These are phyloP conservation scores for Colletotrichum echinochloae DNA, from an alignment of 2,329 filamentous ascomycete genomes.

Conservation along the genomic window DNA sequence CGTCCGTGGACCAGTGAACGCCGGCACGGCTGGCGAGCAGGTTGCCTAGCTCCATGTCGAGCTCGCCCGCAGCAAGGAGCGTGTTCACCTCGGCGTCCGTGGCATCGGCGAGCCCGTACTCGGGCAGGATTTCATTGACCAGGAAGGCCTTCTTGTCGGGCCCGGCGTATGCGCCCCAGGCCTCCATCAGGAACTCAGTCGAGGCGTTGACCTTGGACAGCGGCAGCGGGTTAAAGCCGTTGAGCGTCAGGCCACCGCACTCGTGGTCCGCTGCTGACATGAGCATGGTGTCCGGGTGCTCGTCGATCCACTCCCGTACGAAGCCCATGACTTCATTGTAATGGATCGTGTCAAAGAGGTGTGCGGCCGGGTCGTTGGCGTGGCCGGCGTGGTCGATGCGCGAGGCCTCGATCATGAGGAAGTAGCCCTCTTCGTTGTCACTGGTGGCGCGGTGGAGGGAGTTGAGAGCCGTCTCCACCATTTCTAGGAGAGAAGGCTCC, in stretches of 20 bases:
- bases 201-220: slow-evolving; percentile 48
- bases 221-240: slow-evolving; percentile 51
- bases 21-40: slow-evolving; percentile 44
- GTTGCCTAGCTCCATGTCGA: slow-evolving; percentile 46
- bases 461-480: slow-evolving; percentile 53
- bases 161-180: slow-evolving; percentile 46
- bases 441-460: slow-evolving; percentile 51
- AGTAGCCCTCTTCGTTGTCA: slow-evolving; percentile 51
- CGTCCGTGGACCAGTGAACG: slow-evolving; percentile 45
- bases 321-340: slow-evolving; percentile 54
- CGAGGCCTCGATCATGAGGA: slow-evolving; percentile 55
- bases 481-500: slow-evolving; percentile 56
- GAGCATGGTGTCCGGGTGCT: slow-evolving; percentile 52
- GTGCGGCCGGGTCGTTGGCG: slow-evolving; percentile 66
- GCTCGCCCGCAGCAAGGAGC: slow-evolving; percentile 45
- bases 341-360: slow-evolving; percentile 58
- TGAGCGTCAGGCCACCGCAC: slow-evolving; percentile 53
- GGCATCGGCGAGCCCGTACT: slow-evolving; percentile 48
- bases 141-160: slow-evolving; percentile 48
- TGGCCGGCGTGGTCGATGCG: slow-evolving; percentile 56
- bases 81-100: slow-evolving; percentile 47
- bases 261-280: slow-evolving; percentile 56
- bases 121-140: slow-evolving; percentile 46
- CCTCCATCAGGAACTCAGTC: slow-evolving; percentile 46
- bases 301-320: slow-evolving; percentile 54